Conservation (phyloP, 805 yeast species). For the Hagleromyces aurorensis region DNA sequence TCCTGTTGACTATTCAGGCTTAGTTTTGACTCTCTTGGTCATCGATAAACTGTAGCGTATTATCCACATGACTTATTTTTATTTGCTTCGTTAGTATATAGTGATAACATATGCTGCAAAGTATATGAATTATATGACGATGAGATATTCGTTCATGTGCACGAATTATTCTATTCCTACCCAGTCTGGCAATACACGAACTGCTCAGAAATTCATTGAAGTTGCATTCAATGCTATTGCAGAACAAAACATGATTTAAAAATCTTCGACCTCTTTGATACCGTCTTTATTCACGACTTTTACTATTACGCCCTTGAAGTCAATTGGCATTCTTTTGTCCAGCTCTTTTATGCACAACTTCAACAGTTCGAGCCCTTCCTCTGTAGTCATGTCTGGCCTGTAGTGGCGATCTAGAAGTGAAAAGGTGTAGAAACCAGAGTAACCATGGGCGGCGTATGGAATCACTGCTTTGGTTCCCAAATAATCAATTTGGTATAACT, state of each 20-base stretch:
- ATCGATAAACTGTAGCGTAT: no score
- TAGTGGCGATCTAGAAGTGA: constrained; percentile 89
- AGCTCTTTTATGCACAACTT: constrained; percentile 71
- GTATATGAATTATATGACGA: no score
- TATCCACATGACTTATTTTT: no score
- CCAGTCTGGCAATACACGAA: no score
- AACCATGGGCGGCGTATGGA: constrained; percentile 97
- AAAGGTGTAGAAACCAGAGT: constrained; percentile 92
- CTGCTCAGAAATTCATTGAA: neutral
- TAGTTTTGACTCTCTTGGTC: no score
- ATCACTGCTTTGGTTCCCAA: constrained; percentile 84
- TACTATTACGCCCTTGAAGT: constrained; percentile 78
- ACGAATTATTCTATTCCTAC: neutral
- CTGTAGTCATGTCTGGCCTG: constrained; percentile 61
- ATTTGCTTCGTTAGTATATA: no score
- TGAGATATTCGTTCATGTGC: neutral
- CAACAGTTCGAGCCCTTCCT: constrained; percentile 72
- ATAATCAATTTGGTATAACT: constrained; percentile 85
- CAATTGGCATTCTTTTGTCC: constrained; percentile 62
- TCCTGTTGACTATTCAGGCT: no score
- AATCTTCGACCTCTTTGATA: constrained; percentile 36
- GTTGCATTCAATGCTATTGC: neutral
- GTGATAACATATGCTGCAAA: no score
- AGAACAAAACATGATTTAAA: constrained; percentile 7
- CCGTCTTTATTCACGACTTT: constrained; percentile 62